phyloP scores from a whole-genome alignment of 2,329 filamentous ascomycete genomes.

The Hortaea werneckii region DNA sequence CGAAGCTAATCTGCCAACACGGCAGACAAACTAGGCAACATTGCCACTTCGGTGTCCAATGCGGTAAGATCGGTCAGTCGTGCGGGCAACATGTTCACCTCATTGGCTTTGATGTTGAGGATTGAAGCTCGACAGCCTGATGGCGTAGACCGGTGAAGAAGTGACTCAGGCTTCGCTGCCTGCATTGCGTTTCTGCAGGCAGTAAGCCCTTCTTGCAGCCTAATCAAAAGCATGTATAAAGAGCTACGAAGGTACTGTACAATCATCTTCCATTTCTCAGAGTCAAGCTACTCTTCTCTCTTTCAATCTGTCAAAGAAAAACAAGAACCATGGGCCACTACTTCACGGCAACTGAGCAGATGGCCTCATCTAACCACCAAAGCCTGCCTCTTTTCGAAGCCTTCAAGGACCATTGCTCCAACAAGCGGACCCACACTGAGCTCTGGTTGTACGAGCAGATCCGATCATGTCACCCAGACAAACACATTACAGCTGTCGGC shows the following conservation, averaged over 20 bases:
- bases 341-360: neutral
- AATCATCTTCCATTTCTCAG: no score
- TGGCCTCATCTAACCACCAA: no score
- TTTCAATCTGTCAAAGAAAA: no score
- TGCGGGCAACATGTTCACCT: neutral
- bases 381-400: constrained; percentile 2
- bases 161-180: neutral
- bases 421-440: constrained; percentile 3
- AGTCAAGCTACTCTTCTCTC: no score
- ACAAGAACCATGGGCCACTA: constrained; percentile 1
- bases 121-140: neutral
- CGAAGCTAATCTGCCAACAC: neutral
- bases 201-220: no score
- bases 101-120: neutral
- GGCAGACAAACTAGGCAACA: neutral
- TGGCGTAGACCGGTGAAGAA: neutral
- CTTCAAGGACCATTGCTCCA: constrained; percentile 8
- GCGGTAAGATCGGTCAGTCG: neutral
- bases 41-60: neutral
- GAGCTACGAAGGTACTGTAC: no score
- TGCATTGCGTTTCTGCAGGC: neutral
- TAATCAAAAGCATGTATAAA: no score
- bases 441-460: constrained; percentile 3
- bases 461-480: constrained; percentile 4
- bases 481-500: constrained; percentile 8